Conservation (phyloP, 176 grass and related monocot species). For the Saccharum officinarum region DNA sequence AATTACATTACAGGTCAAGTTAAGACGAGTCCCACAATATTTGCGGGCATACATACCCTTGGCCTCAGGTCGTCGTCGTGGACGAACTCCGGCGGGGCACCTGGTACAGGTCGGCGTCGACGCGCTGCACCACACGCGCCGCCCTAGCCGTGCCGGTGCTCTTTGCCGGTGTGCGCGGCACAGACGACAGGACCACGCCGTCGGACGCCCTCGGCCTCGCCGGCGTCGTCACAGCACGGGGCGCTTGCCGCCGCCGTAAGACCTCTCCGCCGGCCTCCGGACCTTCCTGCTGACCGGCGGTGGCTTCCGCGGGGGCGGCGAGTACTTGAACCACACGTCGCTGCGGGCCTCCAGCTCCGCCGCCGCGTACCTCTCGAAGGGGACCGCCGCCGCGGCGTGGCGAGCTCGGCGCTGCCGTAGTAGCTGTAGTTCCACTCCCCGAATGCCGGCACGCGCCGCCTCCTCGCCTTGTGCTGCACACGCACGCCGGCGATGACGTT, state of each 20-base stretch:
- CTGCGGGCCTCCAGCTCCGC: constrained; percentile 35
- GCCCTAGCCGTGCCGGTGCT: not conserved
- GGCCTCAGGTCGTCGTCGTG: not conserved
- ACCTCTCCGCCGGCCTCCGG: not conserved
- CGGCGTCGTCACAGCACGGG: not conserved
- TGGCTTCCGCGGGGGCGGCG: constrained; percentile 18
- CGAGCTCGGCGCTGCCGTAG: not conserved
- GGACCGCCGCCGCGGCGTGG: too few species aligned
- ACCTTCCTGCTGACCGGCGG: not conserved
- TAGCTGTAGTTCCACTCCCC: constrained; percentile 54
- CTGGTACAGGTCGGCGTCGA: constrained; percentile 41
- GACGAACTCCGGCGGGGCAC: constrained; percentile 31
- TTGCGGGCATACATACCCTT: not conserved
- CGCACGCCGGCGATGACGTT: too few species aligned
- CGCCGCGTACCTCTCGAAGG: too few species aligned
- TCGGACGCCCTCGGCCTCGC: constrained; percentile 12
- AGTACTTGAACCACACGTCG: constrained; percentile 49
- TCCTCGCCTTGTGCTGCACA: not conserved
- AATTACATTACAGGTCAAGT: not conserved
- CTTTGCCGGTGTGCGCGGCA: not conserved
- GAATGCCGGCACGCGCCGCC: constrained; percentile 46
- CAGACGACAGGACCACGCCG: not conserved
- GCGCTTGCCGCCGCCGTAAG: not conserved
- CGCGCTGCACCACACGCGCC: not conserved
- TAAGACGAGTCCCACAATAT: too few species aligned